Evolutionary conservation across 495 filamentous ascomycete species (phyloP), one percentile per base, ranked within the genome.

Genomic region (Geoglossum glabrum): DNA sequence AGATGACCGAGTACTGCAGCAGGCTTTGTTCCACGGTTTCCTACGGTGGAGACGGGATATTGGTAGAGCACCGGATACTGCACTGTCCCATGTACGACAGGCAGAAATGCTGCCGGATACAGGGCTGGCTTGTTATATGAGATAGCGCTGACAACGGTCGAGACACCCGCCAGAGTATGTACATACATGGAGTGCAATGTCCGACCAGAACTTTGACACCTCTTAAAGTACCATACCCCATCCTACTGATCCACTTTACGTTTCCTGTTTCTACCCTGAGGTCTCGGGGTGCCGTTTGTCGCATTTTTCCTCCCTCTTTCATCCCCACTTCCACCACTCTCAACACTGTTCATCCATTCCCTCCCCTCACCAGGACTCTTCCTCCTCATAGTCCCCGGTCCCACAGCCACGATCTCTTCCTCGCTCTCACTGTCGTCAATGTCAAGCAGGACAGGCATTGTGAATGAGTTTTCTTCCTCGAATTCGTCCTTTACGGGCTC

Each of bases 401-500:
- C 85, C 56, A 95, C 82, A 26, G 84, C 79, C 15, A 94, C 76
- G 61, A 92, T 86, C 62, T 97, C 93, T 59, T 96, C 92, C 61
- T 92, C 90, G 64, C 78, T 82, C 57, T 85, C 81, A 58, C 77
- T 82, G 58, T 85, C 84, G 36, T 79, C 81, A 50, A 94, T 74
- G 64, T 95, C 85, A 50, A 93, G 74, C 19, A 94, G 71, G 1
- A 97, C 83, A 3, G 92, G 92, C 81, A 98, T 87, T 31, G 79
- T 74, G 69, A 95, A 98, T 0, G 72, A 70, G 43, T 78, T 77
- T 27, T 74, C 69, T 4, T 82, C 82, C 28, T 77, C 72, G 10
- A 56, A 19, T 31, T 76, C 72, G 11, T 71, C 77, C 59, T 85
- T 84, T 15, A 75, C 72, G 17, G 78, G 76, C 55, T 87, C 84